Conservation (phyloP, 768 basidiomycete genomes). For the Rhizopogon sp. region DNA sequence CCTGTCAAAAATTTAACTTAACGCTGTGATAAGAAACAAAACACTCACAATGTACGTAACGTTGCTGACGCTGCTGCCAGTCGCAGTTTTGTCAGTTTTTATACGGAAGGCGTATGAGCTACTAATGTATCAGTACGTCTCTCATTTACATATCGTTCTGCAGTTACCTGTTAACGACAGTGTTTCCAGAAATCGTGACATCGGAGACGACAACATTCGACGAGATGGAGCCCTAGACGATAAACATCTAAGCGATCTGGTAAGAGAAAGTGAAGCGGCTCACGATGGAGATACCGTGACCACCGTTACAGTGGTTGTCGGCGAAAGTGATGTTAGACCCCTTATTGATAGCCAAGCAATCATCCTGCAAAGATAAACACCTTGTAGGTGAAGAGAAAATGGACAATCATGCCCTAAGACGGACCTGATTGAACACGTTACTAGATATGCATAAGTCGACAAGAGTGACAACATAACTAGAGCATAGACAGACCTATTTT, state of each 20-base stretch:
- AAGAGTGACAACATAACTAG: neutral
- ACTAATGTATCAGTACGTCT: neutral
- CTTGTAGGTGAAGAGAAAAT: neutral
- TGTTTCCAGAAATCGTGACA: constrained; percentile 47
- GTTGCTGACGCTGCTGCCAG: constrained; percentile 41
- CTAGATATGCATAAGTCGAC: constrained; percentile 5
- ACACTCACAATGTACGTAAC: constrained; percentile 43
- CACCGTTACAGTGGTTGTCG: constrained; percentile 48
- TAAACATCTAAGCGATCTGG: neutral
- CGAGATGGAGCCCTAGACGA: constrained; percentile 48
- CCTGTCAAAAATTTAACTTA: constrained; percentile 22
- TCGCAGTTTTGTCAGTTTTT: constrained; percentile 46
- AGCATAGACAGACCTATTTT: constrained; percentile 9
- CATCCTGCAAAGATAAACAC: constrained; percentile 36
- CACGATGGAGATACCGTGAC: constrained; percentile 62
- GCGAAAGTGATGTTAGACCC: constrained; percentile 43
- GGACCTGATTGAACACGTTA: constrained; percentile 19
- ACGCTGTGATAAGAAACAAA: neutral
- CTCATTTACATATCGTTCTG: neutral
- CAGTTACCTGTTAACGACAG: constrained; percentile 47
- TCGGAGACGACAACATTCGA: constrained; percentile 41
- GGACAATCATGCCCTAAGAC: neutral
- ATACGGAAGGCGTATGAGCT: constrained; percentile 57
- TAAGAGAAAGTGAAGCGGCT: neutral
- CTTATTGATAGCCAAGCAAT: constrained; percentile 53